Evolutionary conservation across 306 rosid species (phyloP).

Genomic region (Neltuma alba): DNA sequence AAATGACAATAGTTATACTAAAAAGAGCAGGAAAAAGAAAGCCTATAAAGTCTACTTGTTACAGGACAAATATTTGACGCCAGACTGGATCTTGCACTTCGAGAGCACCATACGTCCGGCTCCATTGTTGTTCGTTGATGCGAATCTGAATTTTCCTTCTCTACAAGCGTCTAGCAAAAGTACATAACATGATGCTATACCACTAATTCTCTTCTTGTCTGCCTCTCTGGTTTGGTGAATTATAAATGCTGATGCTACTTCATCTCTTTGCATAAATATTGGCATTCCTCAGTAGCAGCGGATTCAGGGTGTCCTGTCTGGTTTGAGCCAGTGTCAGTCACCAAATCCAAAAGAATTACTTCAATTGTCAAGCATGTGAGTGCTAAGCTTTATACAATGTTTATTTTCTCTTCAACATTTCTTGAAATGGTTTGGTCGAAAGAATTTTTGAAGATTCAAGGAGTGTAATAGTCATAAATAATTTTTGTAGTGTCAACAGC

Average conservation of each 20-base stretch:
- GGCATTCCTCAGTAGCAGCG: conserved; percentile 62
- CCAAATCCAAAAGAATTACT: conserved; percentile 77
- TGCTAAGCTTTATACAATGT: conserved; percentile 36
- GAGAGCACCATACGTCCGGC: conserved; percentile 55
- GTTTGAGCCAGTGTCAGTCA: conserved; percentile 96
- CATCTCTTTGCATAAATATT: conserved; percentile 30
- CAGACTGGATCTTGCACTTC: conserved; percentile 77
- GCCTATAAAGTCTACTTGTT: conserved; percentile 23
- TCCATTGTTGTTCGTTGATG: conserved; percentile 82
- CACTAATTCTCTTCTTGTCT: conserved; percentile 22
- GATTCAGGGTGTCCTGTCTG: conserved; percentile 69
- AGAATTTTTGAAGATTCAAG: conserved; percentile 29
- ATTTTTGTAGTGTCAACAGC: background rate
- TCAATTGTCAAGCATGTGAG: conserved; percentile 81
- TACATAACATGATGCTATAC: conserved; percentile 35
- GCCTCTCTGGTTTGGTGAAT: conserved; percentile 9
- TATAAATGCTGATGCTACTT: conserved; percentile 20
- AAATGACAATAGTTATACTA: conserved; percentile 6
- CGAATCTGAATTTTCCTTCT: conserved; percentile 70
- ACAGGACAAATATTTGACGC: conserved; percentile 80
- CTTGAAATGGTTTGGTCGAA: conserved; percentile 5
- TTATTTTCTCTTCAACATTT: conserved; percentile 15
- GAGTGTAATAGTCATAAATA: conserved; percentile 17
- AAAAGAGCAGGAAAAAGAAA: conserved; percentile 7
- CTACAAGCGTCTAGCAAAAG: conserved; percentile 74